Conservation (phyloP, 2,329 filamentous ascomycete genomes). For the Cordyceps cateniannulata region DNA sequence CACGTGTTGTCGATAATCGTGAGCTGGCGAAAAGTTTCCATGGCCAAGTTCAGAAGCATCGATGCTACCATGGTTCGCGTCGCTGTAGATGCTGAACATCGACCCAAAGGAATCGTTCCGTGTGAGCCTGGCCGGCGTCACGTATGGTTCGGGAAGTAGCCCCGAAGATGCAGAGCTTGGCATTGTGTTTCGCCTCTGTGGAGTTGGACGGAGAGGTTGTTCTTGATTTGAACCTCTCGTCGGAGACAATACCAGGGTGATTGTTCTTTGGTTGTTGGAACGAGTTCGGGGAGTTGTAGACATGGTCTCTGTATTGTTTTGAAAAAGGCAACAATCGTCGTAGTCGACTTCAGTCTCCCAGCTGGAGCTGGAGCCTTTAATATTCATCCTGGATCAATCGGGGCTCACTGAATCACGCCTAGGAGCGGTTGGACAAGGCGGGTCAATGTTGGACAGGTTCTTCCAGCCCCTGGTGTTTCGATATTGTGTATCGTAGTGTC, state of each 20-base stretch:
- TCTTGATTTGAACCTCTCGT: neutral
- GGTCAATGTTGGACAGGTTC: neutral
- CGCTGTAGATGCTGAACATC: constrained; percentile 23
- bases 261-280: neutral
- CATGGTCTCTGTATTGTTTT: neutral
- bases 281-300: neutral
- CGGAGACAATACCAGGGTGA: constrained; percentile 1
- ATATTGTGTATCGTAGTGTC: neutral
- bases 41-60: neutral
- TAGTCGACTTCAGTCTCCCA: constrained; percentile 2
- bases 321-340: neutral
- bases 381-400: neutral
- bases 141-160: neutral
- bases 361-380: neutral
- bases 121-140: neutral
- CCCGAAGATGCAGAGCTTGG: constrained; percentile 1
- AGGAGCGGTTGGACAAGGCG: neutral
- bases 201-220: neutral
- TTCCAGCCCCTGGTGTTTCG: neutral
- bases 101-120: constrained; percentile 21
- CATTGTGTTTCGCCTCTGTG: constrained; percentile 8
- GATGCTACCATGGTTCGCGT: constrained; percentile 12
- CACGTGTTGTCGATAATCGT: neutral
- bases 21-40: neutral
- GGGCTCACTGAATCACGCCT: neutral